Evolutionary conservation across 495 filamentous ascomycete genomes (phyloP).

Genomic region (Talaromyces liani): DNA sequence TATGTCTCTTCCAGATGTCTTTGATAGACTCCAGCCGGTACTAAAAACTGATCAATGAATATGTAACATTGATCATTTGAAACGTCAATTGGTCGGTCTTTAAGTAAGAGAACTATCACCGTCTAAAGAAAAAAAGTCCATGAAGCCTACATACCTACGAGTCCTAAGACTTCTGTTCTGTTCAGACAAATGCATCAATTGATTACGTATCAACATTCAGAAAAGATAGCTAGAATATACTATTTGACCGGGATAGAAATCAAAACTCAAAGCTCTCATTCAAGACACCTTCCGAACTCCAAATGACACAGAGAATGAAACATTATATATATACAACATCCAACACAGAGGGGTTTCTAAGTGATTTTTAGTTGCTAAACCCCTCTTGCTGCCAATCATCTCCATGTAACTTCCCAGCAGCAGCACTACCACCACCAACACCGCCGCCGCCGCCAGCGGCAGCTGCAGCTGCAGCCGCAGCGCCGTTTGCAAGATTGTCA

Average conservation of each 20-base stretch:
- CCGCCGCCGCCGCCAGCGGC: slow-evolving; percentile 20
- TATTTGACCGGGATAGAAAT: neutral
- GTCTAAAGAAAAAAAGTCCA: no score
- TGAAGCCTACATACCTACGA: no score
- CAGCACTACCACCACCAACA: slow-evolving; percentile 25
- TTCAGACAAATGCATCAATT: neutral
- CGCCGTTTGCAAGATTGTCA: slow-evolving; percentile 30
- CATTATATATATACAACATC: slow-evolving; percentile 3
- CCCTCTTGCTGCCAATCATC: slow-evolving; percentile 58
- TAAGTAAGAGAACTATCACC: no score
- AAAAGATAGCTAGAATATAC: neutral
- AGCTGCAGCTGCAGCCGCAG: slow-evolving; percentile 32
- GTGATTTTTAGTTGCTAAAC: slow-evolving; percentile 25
- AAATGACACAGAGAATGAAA: neutral
- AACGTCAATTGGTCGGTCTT: no score
- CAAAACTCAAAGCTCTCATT: neutral
- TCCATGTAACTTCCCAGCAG: slow-evolving; percentile 36
- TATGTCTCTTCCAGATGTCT: no score
- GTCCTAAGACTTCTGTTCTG: no score
- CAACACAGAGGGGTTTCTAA: neutral
- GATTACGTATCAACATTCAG: neutral
- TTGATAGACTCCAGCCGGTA: no score
- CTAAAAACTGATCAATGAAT: no score
- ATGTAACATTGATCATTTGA: no score
- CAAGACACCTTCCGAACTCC: neutral